These are phyloP conservation scores for Mortierella sp. DNA, from an alignment of 371 early-diverging fungal genomes.

Conservation along the genomic window DNA sequence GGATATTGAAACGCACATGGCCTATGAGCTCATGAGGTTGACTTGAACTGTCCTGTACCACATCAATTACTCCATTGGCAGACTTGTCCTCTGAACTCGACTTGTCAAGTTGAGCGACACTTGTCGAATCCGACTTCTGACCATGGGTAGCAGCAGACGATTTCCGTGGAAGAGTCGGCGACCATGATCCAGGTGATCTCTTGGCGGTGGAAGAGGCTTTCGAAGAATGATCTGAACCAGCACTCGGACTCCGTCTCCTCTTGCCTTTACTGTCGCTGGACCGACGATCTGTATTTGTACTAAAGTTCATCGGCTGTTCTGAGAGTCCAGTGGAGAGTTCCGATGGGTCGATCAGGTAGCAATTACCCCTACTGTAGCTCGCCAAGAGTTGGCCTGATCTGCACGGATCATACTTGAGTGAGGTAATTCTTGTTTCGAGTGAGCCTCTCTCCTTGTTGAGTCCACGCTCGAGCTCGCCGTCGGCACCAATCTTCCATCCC, in stretches of 20 bases:
- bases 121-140: neutral
- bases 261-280: conserved; percentile 22
- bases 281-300: no score
- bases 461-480: conserved; percentile 22
- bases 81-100: neutral
- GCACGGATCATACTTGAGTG: conserved; percentile 51
- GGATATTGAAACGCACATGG: neutral
- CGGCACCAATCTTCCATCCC: conserved; percentile 8
- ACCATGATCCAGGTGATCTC: conserved; percentile 7
- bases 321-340: conserved; percentile 9
- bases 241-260: conserved; percentile 20
- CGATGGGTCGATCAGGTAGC: conserved; percentile 39
- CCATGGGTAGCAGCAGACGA: neutral
- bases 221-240: conserved; percentile 1
- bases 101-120: neutral
- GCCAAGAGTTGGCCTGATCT: conserved; percentile 44
- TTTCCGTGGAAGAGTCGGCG: neutral
- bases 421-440: conserved; percentile 37
- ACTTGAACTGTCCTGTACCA: neutral
- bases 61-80: neutral
- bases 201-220: neutral
- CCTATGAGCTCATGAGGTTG: neutral
- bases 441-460: conserved; percentile 11
- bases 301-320: neutral
- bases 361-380: conserved; percentile 47